These are phyloP conservation scores for Phaeomoniella chlamydospora DNA, from an alignment of 2,329 filamentous ascomycete species.

Conservation along the genomic window DNA sequence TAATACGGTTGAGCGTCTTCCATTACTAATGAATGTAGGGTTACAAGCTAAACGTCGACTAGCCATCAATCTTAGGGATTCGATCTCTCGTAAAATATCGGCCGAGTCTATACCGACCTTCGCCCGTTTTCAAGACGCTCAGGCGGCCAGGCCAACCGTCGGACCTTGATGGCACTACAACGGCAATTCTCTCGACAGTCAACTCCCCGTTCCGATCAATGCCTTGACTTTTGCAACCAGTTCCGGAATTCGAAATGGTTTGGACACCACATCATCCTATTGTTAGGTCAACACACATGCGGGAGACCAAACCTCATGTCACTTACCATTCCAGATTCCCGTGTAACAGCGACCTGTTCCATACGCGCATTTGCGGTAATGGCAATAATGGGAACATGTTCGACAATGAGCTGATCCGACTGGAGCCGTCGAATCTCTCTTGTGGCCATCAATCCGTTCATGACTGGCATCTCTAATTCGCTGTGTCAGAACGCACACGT, in stretches of 20 bases:
- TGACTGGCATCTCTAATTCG: slow-evolving; percentile 62
- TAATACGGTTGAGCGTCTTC: too few relatives aligned
- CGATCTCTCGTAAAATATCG: too few relatives aligned
- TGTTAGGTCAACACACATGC: slow-evolving; percentile 1
- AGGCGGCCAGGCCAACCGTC: too few relatives aligned
- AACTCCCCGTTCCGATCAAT: too few relatives aligned
- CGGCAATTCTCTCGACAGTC: too few relatives aligned
- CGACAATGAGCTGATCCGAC: slow-evolving; percentile 27
- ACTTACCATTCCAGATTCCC: slow-evolving; percentile 58
- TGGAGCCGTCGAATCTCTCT: slow-evolving; percentile 56
- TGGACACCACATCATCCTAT: slow-evolving; percentile 61
- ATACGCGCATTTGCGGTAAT: slow-evolving; percentile 60
- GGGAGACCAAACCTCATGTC: background rate
- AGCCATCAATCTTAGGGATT: too few relatives aligned
- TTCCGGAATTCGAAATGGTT: slow-evolving; percentile 65
- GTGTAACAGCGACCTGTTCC: slow-evolving; percentile 58
- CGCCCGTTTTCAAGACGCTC: too few relatives aligned
- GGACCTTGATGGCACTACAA: too few relatives aligned
- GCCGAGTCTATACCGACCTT: too few relatives aligned
- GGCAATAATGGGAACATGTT: slow-evolving; percentile 18
- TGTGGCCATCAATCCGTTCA: slow-evolving; percentile 67
- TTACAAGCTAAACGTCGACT: too few relatives aligned
- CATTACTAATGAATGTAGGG: too few relatives aligned
- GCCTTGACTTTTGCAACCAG: slow-evolving; percentile 53
- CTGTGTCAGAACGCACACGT: too few relatives aligned